phyloP scores from a whole-genome alignment of 2,329 filamentous ascomycete species.

The Ramichloridium luteum region DNA sequence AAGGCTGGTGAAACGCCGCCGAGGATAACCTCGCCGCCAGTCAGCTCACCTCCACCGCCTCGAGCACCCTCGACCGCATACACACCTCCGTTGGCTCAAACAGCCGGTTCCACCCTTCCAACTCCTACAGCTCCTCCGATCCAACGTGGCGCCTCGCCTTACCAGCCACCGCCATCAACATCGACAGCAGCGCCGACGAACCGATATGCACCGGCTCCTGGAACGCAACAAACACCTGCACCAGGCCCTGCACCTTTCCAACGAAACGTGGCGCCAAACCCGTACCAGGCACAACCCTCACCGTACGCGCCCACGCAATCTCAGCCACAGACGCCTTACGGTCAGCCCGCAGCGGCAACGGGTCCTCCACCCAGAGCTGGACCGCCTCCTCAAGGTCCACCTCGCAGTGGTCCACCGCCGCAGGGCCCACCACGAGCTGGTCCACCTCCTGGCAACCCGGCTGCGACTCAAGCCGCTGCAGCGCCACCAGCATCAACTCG shows the following conservation, averaged over 20 bases:
- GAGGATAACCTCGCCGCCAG: conserved; percentile 58
- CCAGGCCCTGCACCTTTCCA: conserved; percentile 26
- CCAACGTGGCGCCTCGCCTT: conserved; percentile 69
- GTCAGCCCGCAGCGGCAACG: conserved; percentile 32
- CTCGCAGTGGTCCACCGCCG: conserved; percentile 24
- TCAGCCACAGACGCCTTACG: conserved; percentile 27
- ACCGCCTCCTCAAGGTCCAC: conserved; percentile 21
- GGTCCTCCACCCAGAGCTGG: conserved; percentile 24
- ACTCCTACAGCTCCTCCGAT: conserved; percentile 44
- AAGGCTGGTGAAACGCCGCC: conserved; percentile 60
- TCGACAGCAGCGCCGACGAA: conserved; percentile 53
- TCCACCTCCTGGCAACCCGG: conserved; percentile 8
- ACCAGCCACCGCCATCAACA: conserved; percentile 61
- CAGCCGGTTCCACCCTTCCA: conserved; percentile 30
- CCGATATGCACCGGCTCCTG: conserved; percentile 59
- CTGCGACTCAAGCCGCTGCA: conserved; percentile 30
- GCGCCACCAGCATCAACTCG: conserved; percentile 23
- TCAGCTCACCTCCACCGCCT: conserved; percentile 41
- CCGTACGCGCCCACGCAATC: conserved; percentile 29
- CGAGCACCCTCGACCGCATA: conserved; percentile 48
- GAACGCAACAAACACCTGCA: conserved; percentile 37
- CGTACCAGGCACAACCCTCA: conserved; percentile 27
- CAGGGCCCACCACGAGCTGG: conserved; percentile 38
- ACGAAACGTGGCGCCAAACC: conserved; percentile 34
- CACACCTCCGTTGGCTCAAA: conserved; percentile 44